Conservation (phyloP, 2,329 filamentous ascomycete genomes). For the Cordyceps fumosorosea region DNA sequence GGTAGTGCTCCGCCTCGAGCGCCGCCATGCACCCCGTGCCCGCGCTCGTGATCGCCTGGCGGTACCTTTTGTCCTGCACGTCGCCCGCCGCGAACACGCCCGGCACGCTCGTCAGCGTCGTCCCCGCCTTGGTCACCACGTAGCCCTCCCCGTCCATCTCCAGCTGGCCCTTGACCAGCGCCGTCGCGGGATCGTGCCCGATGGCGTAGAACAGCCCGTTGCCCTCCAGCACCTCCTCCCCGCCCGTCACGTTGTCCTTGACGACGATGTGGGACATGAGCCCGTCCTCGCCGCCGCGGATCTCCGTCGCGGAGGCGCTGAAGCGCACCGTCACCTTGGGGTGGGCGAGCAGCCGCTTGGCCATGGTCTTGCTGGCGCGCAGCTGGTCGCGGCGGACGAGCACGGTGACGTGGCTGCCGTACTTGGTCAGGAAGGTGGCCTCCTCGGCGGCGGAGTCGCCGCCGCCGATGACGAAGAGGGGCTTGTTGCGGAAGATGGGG, state of each 20-base stretch:
- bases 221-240: conserved; percentile 77
- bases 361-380: conserved; percentile 87
- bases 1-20: conserved; percentile 89
- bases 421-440: conserved; percentile 95
- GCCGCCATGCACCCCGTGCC: conserved; percentile 94
- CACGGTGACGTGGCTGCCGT: conserved; percentile 90
- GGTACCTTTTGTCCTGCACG: conserved; percentile 97
- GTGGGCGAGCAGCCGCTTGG: conserved; percentile 71
- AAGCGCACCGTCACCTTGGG: conserved; percentile 88
- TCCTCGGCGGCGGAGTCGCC: conserved; percentile 97
- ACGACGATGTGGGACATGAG: conserved; percentile 85
- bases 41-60: conserved; percentile 95
- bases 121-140: conserved; percentile 81
- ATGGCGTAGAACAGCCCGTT: conserved; percentile 97
- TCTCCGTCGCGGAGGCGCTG: conserved; percentile 74
- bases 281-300: conserved; percentile 76
- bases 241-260: conserved; percentile 68
- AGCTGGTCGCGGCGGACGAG: conserved; percentile 83
- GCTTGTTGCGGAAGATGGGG: conserved; percentile 96
- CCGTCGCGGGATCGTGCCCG: conserved; percentile 88
- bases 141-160: conserved; percentile 88
- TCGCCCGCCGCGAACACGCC: conserved; percentile 96
- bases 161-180: conserved; percentile 84
- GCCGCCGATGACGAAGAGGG: conserved; percentile 89
- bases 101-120: conserved; percentile 77